Evolutionary conservation across 768 basidiomycete genomes (phyloP).

Genomic region (Boletus tylopilopsis): DNA sequence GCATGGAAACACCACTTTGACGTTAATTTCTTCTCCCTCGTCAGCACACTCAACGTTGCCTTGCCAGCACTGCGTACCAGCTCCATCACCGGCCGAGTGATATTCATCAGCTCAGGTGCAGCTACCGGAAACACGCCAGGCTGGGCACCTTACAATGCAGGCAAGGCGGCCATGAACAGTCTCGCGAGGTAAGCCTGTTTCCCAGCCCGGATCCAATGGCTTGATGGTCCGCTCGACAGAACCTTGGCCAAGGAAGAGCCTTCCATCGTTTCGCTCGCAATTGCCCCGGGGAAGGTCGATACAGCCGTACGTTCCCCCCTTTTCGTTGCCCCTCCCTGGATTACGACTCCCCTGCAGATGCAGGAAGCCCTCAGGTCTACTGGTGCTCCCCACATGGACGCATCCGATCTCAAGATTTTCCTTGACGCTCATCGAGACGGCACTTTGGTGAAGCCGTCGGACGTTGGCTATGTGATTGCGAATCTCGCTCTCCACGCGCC

Average conservation of each 20-base stretch:
- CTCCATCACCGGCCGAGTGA: slow-evolving; percentile 54
- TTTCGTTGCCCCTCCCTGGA: background rate
- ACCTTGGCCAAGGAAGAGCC: slow-evolving; percentile 85
- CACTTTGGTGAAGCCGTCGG: slow-evolving; percentile 71
- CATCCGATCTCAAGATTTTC: slow-evolving; percentile 55
- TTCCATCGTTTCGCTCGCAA: slow-evolving; percentile 65
- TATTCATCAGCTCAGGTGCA: slow-evolving; percentile 86
- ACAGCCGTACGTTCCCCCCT: slow-evolving; percentile 53
- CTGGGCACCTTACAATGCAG: slow-evolving; percentile 82
- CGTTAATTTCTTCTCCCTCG: slow-evolving; percentile 83
- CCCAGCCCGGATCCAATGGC: background rate
- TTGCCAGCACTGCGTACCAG: slow-evolving; percentile 69
- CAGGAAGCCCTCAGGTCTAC: slow-evolving; percentile 51
- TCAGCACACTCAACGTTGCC: slow-evolving; percentile 62
- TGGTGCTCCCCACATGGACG: slow-evolving; percentile 52
- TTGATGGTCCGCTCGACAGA: slow-evolving; percentile 36
- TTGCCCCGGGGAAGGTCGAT: slow-evolving; percentile 88
- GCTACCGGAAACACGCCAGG: slow-evolving; percentile 61
- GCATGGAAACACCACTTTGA: slow-evolving; percentile 75
- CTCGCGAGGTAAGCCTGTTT: slow-evolving; percentile 55
- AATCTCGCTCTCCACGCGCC: slow-evolving; percentile 65
- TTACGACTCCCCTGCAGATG: slow-evolving; percentile 50
- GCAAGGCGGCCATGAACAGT: slow-evolving; percentile 89
- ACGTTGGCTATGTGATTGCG: slow-evolving; percentile 77
- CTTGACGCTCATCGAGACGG: slow-evolving; percentile 55